These are phyloP conservation scores for Paragyromitra xinjiangensis DNA, from an alignment of 495 filamentous ascomycete genomes.

Conservation along the genomic window DNA sequence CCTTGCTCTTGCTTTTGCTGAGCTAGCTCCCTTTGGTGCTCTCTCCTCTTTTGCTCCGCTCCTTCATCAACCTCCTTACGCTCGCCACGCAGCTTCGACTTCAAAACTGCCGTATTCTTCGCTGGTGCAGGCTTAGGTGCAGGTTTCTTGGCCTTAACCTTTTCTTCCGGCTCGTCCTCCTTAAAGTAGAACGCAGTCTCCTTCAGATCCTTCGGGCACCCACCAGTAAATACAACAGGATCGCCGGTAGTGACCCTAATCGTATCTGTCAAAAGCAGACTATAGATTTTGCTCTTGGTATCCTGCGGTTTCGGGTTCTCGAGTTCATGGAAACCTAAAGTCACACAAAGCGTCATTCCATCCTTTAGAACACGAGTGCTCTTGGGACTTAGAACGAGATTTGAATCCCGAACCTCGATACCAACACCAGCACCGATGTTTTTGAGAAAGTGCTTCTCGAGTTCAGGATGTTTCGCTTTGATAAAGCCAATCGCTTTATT, in stretches of 20 bases:
- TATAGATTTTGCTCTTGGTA: conserved; percentile 85
- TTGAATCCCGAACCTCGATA: conserved; percentile 85
- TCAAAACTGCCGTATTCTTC: conserved; percentile 80
- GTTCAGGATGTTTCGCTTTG: conserved; percentile 87
- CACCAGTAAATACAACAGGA: conserved; percentile 88
- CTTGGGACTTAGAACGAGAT: conserved; percentile 83
- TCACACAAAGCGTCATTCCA: conserved; percentile 94
- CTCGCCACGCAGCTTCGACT: conserved; percentile 91
- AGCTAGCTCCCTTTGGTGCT: conserved; percentile 92
- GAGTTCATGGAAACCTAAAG: conserved; percentile 85
- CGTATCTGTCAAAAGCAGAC: conserved; percentile 89
- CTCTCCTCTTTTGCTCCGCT: conserved; percentile 83
- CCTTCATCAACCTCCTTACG: conserved; percentile 87
- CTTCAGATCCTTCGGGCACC: conserved; percentile 87
- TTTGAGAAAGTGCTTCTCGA: conserved; percentile 91
- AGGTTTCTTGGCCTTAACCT: conserved; percentile 83
- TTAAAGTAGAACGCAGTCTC: conserved; percentile 97
- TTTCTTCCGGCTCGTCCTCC: conserved; percentile 78
- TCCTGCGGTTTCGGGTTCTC: conserved; percentile 83
- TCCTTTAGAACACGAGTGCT: conserved; percentile 83
- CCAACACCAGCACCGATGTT: conserved; percentile 90
- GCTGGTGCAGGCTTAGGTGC: conserved; percentile 82
- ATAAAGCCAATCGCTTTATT: conserved; percentile 81
- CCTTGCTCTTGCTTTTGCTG: conserved; percentile 88
- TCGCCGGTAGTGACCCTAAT: conserved; percentile 82